phyloP scores from a whole-genome alignment of 352 stramenopile species.

The Phytophthora idaei region DNA sequence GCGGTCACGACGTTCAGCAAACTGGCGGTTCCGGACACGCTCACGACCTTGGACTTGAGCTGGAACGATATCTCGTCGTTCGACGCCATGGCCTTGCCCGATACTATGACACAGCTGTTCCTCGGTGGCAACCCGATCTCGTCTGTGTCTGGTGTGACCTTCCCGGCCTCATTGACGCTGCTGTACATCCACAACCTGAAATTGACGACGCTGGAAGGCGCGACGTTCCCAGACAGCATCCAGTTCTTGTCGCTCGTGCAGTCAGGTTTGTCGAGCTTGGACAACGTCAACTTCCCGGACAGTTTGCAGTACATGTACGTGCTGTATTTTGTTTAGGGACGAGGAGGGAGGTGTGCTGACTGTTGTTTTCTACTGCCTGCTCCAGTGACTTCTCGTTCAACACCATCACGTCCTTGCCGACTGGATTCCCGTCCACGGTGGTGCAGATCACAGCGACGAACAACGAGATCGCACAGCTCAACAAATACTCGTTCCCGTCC shows the following conservation, averaged over 20 bases:
- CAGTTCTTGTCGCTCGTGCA: conserved; percentile 54
- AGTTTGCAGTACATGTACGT: conserved; percentile 64
- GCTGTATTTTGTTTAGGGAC: neutral
- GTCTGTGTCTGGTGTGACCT: conserved; percentile 54
- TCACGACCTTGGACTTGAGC: conserved; percentile 64
- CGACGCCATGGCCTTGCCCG: conserved; percentile 57
- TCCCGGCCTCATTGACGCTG: conserved; percentile 55
- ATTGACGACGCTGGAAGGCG: conserved; percentile 48
- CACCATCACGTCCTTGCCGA: conserved; percentile 42
- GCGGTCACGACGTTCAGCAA: conserved; percentile 49
- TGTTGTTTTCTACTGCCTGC: neutral
- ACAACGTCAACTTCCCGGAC: conserved; percentile 47
- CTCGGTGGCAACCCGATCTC: conserved; percentile 71
- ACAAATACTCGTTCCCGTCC: conserved; percentile 55
- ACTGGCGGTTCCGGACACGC: conserved; percentile 40
- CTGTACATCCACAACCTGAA: conserved; percentile 76
- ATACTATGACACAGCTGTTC: conserved; percentile 57
- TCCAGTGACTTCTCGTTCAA: conserved; percentile 58
- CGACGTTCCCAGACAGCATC: conserved; percentile 50
- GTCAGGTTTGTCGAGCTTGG: conserved; percentile 45
- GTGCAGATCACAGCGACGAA: conserved; percentile 45
- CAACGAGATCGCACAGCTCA: conserved; percentile 58
- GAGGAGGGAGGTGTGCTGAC: neutral
- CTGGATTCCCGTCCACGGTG: conserved; percentile 35
- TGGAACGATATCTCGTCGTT: conserved; percentile 73